Evolutionary conservation across 192 early-diverging fungal genomes (phyloP).

Genomic region (Lobosporangium transversale): DNA sequence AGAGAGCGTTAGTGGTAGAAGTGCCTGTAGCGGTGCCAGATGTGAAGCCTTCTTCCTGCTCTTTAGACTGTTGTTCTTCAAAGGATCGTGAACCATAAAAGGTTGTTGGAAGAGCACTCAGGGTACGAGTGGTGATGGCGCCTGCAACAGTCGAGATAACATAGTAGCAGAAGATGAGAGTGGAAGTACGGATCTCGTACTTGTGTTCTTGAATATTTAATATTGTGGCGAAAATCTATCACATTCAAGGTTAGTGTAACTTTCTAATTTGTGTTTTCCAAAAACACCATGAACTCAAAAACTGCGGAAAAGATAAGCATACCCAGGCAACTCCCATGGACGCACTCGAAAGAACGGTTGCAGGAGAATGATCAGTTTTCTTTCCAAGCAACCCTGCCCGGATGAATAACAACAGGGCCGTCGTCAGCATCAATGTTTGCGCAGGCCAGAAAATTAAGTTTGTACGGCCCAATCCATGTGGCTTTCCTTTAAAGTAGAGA

Average conservation of each 20-base stretch:
- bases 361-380: slow-evolving; percentile 4
- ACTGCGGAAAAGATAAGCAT: too few species aligned
- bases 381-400: slow-evolving; percentile 15
- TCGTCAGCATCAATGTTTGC: slow-evolving; percentile 16
- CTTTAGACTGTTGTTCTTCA: too few species aligned
- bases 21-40: not conserved
- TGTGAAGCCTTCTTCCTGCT: too few species aligned
- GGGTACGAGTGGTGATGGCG: slow-evolving; percentile 11
- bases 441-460: slow-evolving; percentile 22
- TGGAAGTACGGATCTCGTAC: slow-evolving; percentile 34
- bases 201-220: slow-evolving; percentile 17
- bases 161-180: slow-evolving; percentile 17
- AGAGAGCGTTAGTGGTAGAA: not conserved
- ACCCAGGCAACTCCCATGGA: slow-evolving; percentile 29
- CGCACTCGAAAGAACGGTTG: slow-evolving; percentile 13
- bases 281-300: too few species aligned
- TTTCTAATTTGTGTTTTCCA: not conserved
- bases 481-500: not conserved
- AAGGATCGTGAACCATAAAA: too few species aligned
- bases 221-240: slow-evolving; percentile 5
- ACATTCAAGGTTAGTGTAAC: not conserved
- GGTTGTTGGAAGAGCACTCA: not conserved
- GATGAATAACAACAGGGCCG: slow-evolving; percentile 8
- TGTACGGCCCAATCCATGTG: slow-evolving; percentile 24
- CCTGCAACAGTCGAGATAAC: slow-evolving; percentile 5